Base-by-base conservation (phyloP, 352 stramenopile genomes). In the Phytopythium cucurbitacearum region DNA sequence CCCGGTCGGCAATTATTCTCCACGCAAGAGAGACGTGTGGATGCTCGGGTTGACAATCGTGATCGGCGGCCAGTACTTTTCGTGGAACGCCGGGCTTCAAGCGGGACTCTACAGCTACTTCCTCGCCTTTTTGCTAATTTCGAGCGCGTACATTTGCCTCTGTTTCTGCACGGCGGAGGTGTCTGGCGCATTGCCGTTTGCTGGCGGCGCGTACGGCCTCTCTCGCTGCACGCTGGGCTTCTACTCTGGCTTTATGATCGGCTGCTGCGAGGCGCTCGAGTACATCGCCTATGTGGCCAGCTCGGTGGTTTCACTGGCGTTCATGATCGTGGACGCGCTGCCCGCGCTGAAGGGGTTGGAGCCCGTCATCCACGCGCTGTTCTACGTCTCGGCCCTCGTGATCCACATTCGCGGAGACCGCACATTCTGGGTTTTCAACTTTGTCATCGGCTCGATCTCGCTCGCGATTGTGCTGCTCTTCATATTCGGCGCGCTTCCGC, bases 1-100 rank as follows among this genome's bases (percentile, higher is more conserved):
- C 4, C 21, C 34, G 11, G 3, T 4, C 34, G 33, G 10, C 8
- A 52, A 62, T 10, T 69, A 72, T 51, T 57, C 62, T 38, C 63
- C 55, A 13, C 48, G 51, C 2, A 71, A 69, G 48, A 74, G 52
- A 59, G 65, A 72, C 51, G 56, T 85, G 36, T 82, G 60, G 54
- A 56, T 78, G 32, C 62, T 85, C 7, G 74, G 74, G 4, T 73
- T 85, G 41, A 79, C 71, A 1, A 75, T 82, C 34, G 74, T 80
- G 41, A 69, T 85, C 12, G 74, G 70, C 1, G 74, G 71, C 7
- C 71, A 85, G 52, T 80, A 76, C 47, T 74, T 85, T 41, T 63
- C 53, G 7, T 85, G 74, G 74, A 82, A 82, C 28, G 59, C 46
- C 5, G 71, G 74, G 0, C 56, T 85, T 13, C 37, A 53, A 3